phyloP scores from a whole-genome alignment of 495 filamentous ascomycete genomes.

The Emericellopsis terricola region DNA sequence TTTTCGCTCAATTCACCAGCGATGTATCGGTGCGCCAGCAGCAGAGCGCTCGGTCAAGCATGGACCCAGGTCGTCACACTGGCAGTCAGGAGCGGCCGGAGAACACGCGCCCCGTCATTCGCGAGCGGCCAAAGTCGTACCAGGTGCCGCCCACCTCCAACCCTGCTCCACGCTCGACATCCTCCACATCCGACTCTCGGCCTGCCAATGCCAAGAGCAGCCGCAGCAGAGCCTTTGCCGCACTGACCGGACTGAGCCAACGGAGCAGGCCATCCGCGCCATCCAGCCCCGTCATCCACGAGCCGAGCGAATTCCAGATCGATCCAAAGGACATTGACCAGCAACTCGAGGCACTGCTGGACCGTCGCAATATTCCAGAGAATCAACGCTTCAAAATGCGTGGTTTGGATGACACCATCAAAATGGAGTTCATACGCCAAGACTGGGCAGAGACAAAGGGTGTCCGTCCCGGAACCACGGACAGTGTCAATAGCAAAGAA shows the following conservation, averaged over 20 bases:
- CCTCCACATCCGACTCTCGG: neutral
- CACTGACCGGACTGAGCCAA: constrained; percentile 5
- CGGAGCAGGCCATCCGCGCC: constrained; percentile 12
- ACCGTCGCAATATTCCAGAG: constrained; percentile 79
- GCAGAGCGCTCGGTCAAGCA: neutral
- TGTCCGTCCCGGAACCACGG: constrained; percentile 15
- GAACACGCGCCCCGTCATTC: neutral
- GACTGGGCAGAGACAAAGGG: constrained; percentile 43
- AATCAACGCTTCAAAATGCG: constrained; percentile 91
- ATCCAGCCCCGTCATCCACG: constrained; percentile 22
- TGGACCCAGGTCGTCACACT: neutral
- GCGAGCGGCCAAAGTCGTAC: constrained; percentile 13
- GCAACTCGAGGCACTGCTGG: constrained; percentile 50
- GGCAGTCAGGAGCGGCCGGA: neutral
- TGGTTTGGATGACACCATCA: constrained; percentile 70
- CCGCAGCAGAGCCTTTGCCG: constrained; percentile 4
- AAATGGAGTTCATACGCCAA: constrained; percentile 85
- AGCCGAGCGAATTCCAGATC: constrained; percentile 10
- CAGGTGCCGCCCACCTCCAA: neutral
- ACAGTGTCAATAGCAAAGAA: constrained; percentile 12
- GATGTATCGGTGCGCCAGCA: constrained; percentile 5
- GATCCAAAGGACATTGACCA: constrained; percentile 31
- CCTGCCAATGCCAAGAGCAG: constrained; percentile 1
- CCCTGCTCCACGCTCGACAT: neutral
- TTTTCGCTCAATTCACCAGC: constrained; percentile 55